phyloP scores from a whole-genome alignment of 805 yeast genomes.

The Suhomyces emberorum region DNA sequence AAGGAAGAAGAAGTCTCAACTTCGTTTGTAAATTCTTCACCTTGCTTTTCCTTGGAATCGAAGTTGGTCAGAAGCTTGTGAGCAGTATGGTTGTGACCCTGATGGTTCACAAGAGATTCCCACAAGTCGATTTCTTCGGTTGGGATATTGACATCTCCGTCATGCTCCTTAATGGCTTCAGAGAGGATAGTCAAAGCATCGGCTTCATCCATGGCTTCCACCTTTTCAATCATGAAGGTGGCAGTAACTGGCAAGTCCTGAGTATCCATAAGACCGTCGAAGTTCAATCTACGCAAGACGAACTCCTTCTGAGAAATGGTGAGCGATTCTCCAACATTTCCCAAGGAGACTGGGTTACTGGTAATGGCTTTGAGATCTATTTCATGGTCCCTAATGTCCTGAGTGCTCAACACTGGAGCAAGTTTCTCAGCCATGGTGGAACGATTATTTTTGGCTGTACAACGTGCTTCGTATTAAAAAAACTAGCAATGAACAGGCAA shows the following conservation, averaged over 20 bases:
- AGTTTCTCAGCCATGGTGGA: not conserved
- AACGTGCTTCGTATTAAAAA: too few species aligned
- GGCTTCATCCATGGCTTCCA: constrained; percentile 30
- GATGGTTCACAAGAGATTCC: constrained; percentile 14
- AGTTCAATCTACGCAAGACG: constrained; percentile 25
- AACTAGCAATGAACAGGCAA: too few species aligned
- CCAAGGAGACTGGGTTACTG: constrained; percentile 23
- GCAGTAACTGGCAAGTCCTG: constrained; percentile 31
- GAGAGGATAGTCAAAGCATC: constrained; percentile 41
- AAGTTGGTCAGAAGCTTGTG: not conserved
- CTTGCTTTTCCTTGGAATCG: not conserved
- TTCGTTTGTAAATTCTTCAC: not conserved
- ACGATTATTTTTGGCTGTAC: too few species aligned
- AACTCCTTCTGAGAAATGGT: constrained; percentile 24
- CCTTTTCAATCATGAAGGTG: constrained; percentile 40
- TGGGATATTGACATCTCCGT: constrained; percentile 34
- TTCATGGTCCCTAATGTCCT: constrained; percentile 11
- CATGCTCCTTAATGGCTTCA: constrained; percentile 38
- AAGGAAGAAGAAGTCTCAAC: not conserved
- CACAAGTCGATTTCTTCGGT: constrained; percentile 24
- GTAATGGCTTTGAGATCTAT: constrained; percentile 13
- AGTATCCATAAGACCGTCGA: constrained; percentile 22
- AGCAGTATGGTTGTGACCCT: not conserved
- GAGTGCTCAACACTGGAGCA: not conserved
- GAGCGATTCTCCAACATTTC: constrained; percentile 22